phyloP scores from a whole-genome alignment of 352 stramenopile genomes.

The Phytophthora colocasiae region DNA sequence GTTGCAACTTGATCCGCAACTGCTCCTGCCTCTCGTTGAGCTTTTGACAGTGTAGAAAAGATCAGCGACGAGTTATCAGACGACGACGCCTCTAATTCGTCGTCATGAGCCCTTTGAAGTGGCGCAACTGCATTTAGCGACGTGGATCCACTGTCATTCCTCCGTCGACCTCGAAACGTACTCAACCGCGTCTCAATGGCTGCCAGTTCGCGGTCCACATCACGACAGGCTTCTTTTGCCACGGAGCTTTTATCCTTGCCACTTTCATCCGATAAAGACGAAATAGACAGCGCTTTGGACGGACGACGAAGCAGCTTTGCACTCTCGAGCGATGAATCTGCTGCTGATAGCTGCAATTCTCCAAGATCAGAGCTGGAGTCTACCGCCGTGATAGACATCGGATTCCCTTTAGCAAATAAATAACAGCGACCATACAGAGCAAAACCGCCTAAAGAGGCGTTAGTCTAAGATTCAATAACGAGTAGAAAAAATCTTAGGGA shows the following conservation, averaged over 20 bases:
- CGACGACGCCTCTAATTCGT: not conserved
- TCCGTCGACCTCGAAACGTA: slow-evolving; percentile 31
- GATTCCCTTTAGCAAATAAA: not conserved
- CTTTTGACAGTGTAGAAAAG: slow-evolving; percentile 25
- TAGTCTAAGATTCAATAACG: not conserved
- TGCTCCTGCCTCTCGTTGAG: slow-evolving; percentile 44
- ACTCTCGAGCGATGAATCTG: slow-evolving; percentile 6
- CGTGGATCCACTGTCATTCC: slow-evolving; percentile 11
- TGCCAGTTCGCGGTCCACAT: slow-evolving; percentile 51
- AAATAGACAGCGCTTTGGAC: slow-evolving; percentile 38
- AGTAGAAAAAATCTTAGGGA: no score
- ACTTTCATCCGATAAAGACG: slow-evolving; percentile 34
- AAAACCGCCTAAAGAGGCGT: slow-evolving; percentile 23
- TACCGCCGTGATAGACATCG: slow-evolving; percentile 20
- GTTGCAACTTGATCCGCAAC: slow-evolving; percentile 64
- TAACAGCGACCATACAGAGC: slow-evolving; percentile 5
- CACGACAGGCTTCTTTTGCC: slow-evolving; percentile 44
- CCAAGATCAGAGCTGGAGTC: slow-evolving; percentile 9
- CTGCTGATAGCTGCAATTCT: not conserved
- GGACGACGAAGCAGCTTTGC: slow-evolving; percentile 7
- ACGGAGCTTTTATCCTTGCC: not conserved
- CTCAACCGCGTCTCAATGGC: slow-evolving; percentile 47
- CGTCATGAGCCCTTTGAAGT: not conserved
- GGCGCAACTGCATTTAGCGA: slow-evolving; percentile 5
- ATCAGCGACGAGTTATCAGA: slow-evolving; percentile 18